Conservation (phyloP, 495 filamentous ascomycete species). For the Entonaema liquescens region DNA sequence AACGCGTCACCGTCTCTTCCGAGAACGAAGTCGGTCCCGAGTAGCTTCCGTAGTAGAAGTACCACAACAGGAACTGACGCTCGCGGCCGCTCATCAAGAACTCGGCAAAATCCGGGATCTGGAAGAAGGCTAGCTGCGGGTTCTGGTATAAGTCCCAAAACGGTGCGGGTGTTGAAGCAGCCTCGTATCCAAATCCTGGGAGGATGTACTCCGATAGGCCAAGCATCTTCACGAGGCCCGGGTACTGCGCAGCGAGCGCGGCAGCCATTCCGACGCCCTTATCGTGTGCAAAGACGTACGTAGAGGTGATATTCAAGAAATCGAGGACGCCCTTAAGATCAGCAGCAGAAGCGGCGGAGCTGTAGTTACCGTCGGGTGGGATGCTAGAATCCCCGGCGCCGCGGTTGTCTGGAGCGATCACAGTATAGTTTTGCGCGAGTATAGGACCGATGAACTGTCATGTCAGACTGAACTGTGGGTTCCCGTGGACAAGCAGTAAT, state of each 20-base stretch:
- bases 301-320: not conserved
- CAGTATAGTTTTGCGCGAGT: not conserved
- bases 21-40: slow-evolving; percentile 31
- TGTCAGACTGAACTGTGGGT: not conserved
- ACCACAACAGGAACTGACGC: slow-evolving; percentile 53
- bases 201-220: slow-evolving; percentile 44
- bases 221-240: slow-evolving; percentile 40
- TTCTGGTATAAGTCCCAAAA: not conserved
- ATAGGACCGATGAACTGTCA: not conserved
- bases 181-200: not conserved
- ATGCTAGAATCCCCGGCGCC: not conserved
- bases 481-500: slow-evolving; percentile 13
- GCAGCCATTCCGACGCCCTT: slow-evolving; percentile 52
- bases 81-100: slow-evolving; percentile 47
- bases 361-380: not conserved
- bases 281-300: slow-evolving; percentile 50
- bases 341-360: not conserved
- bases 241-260: slow-evolving; percentile 48
- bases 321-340: not conserved
- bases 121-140: not conserved
- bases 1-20: slow-evolving; percentile 34
- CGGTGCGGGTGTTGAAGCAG: not conserved
- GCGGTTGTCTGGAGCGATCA: not conserved
- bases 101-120: not conserved
- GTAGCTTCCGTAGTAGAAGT: slow-evolving; percentile 53